Base-by-base conservation (phyloP, 169 alveolate genomes). In the Plasmodium gonderi region DNA sequence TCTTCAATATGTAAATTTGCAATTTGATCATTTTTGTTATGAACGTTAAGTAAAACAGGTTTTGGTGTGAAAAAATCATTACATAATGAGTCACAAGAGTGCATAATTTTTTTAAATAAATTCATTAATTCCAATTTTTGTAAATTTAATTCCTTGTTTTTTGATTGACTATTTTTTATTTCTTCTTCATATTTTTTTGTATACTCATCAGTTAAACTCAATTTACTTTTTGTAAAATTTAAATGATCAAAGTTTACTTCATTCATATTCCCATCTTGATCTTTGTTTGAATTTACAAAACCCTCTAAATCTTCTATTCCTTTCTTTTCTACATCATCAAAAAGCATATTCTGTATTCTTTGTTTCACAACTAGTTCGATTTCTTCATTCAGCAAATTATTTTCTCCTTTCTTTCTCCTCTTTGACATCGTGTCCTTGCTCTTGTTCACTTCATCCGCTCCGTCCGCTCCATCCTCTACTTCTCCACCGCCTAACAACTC, bases 181-280 rank as follows among this genome's bases (percentile, higher is more conserved):
- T 80, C 92, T 14, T 96, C 94, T 49, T 96, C 94, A 85, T 96
- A 95, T 44, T 92, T 91, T 26, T 96, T 74, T 36, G 97, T 96
- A 80, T 96, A 96, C 36, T 95, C 92, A 42, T 96, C 98, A 12
- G 95, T 97, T 82, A 96, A 72, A n/a, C 98, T 96, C 89, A 87
- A 42, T 45, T 90, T 87, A 68, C 96, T 95, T 87, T 95, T 96
- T 8, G 79, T 60, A 81, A 96, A 96, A 78, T 96, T 97, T 26
- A 96, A 54, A 31, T 85, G 94, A 23, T 80, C 96, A 20, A 85
- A 96, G 23, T 64, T 79, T 8, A 91, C 91, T 90, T 81, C 94
- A 29, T 78, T 80, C 38, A 91, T 72, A 12, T 91, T 78, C 7
- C 67, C 54, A 51, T 68, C 33, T 9, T 12, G 65, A 42, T 79